These are phyloP conservation scores for Bjerkandera adusta DNA, from an alignment of 1,284 basidiomycete species.

Conservation along the genomic window DNA sequence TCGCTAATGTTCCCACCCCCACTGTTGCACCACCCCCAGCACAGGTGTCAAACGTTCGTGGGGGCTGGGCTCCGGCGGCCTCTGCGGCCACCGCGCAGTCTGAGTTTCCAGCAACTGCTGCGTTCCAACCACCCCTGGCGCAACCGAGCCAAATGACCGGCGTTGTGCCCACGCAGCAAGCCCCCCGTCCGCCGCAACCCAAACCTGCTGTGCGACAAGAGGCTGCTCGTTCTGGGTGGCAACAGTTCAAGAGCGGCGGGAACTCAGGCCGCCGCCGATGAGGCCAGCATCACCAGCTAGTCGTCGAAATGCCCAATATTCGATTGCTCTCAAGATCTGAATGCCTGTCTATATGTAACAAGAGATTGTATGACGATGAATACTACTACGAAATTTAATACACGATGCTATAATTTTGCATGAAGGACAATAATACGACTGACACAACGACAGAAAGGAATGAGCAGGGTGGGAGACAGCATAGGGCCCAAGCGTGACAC, in stretches of 20 bases:
- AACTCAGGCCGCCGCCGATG: slow-evolving; percentile 24
- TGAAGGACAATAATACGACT: slow-evolving; percentile 11
- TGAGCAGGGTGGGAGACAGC: slow-evolving; percentile 16
- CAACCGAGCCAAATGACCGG: neutral
- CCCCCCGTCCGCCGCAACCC: neutral
- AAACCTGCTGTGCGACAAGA: slow-evolving; percentile 19
- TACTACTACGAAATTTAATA: slow-evolving; percentile 29
- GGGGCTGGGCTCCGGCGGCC: neutral
- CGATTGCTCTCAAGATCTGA: too few relatives aligned
- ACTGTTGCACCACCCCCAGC: neutral
- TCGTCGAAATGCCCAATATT: neutral
- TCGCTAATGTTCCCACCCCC: slow-evolving; percentile 6
- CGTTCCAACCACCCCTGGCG: too few relatives aligned
- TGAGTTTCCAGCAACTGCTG: too few relatives aligned
- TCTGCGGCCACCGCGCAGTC: neutral
- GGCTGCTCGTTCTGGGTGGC: slow-evolving; percentile 44
- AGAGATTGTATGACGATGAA: slow-evolving; percentile 5
- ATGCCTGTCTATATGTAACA: slow-evolving; percentile 5
- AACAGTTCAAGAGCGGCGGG: slow-evolving; percentile 43
- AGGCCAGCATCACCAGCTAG: neutral
- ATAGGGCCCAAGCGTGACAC: slow-evolving; percentile 14
- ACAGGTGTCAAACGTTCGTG: too few relatives aligned
- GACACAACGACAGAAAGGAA: slow-evolving; percentile 14
- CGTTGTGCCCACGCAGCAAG: neutral
- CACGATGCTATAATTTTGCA: slow-evolving; percentile 35